Evolutionary conservation across 2,329 filamentous ascomycete genomes (phyloP).

Genomic region (Plectosphaerella plurivora): DNA sequence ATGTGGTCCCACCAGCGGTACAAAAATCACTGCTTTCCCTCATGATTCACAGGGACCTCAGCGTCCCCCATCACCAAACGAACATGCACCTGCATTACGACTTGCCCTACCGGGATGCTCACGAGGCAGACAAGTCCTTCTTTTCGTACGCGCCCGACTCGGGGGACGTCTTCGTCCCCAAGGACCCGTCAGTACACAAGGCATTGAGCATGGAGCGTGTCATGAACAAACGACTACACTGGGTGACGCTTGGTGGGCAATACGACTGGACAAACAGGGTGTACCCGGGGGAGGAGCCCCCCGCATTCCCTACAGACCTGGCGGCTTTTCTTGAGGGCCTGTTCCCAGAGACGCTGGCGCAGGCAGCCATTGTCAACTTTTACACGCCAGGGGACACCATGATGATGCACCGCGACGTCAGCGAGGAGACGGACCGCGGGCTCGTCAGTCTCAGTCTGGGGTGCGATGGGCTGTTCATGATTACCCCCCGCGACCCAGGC

Average conservation of each 20-base stretch:
- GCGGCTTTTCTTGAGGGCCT: slow-evolving; percentile 60
- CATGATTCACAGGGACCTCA: slow-evolving; percentile 73
- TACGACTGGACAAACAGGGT: slow-evolving; percentile 91
- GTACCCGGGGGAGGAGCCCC: slow-evolving; percentile 67
- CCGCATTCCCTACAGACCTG: slow-evolving; percentile 71
- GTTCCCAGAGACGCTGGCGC: slow-evolving; percentile 73
- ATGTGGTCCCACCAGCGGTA: slow-evolving; percentile 62
- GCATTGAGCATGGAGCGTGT: slow-evolving; percentile 66
- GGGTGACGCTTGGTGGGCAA: slow-evolving; percentile 91
- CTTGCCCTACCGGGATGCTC: slow-evolving; percentile 50
- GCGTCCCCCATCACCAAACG: slow-evolving; percentile 70
- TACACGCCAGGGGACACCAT: slow-evolving; percentile 89
- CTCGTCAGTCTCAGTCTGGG: slow-evolving; percentile 85
- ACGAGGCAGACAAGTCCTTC: slow-evolving; percentile 38
- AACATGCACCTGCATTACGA: slow-evolving; percentile 85
- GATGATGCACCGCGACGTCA: slow-evolving; percentile 90
- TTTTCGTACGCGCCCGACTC: slow-evolving; percentile 45
- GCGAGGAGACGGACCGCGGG: slow-evolving; percentile 73
- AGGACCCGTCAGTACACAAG: slow-evolving; percentile 70
- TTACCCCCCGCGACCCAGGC: slow-evolving; percentile 56
- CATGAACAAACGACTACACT: slow-evolving; percentile 77
- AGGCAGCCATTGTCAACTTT: slow-evolving; percentile 92
- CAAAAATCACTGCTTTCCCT: slow-evolving; percentile 68
- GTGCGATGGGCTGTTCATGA: slow-evolving; percentile 85
- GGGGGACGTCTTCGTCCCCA: slow-evolving; percentile 58